phyloP scores from a whole-genome alignment of 352 stramenopile species.

The Phytophthora fragariaefolia region DNA sequence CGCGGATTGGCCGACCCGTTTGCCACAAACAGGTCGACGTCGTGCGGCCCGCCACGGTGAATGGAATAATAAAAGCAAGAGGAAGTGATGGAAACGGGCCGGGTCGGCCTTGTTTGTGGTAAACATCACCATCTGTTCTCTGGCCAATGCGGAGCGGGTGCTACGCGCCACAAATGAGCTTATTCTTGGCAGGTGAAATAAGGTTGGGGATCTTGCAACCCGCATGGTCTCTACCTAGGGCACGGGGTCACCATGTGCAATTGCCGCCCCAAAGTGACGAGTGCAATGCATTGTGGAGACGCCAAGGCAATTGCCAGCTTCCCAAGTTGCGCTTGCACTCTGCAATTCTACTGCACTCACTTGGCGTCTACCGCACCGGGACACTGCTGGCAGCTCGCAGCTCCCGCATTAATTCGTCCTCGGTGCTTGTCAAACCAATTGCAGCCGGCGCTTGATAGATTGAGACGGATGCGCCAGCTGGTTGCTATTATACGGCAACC shows the following conservation, averaged over 20 bases:
- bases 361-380: too few relatives aligned
- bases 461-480: constrained; percentile 6
- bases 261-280: too few relatives aligned
- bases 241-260: not conserved
- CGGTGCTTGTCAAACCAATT: constrained; percentile 10
- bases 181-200: not conserved
- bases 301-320: too few relatives aligned
- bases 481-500: constrained; percentile 29
- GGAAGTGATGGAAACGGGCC: not conserved
- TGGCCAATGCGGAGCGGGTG: not conserved
- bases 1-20: not conserved
- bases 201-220: not conserved
- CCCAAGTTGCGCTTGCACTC: too few relatives aligned
- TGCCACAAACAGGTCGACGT: not conserved
- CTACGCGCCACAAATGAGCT: not conserved
- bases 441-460: constrained; percentile 6
- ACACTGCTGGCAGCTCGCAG: too few relatives aligned
- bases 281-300: too few relatives aligned
- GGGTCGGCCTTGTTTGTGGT: not conserved
- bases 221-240: not conserved
- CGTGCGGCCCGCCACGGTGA: not conserved
- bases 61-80: not conserved
- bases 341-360: too few relatives aligned
- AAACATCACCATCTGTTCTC: not conserved
- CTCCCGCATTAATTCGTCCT: not conserved